Evolutionary conservation across 495 filamentous ascomycete genomes (phyloP).

Genomic region (Hypoxylon fragiforme): DNA sequence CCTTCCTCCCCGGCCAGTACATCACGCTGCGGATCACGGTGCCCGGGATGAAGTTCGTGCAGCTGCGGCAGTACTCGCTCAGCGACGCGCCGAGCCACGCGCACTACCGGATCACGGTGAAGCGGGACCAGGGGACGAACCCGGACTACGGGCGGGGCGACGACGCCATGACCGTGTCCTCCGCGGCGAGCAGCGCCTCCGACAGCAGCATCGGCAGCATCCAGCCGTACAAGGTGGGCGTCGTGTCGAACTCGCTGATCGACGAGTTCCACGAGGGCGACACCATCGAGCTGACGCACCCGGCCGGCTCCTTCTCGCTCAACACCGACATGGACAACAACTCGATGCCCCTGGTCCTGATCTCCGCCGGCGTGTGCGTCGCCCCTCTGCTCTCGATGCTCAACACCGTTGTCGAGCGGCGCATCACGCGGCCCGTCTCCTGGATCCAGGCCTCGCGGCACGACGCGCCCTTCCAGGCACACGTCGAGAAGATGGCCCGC

Average conservation of each 20-base stretch:
- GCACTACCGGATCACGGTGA: conserved; percentile 72
- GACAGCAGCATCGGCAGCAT: conserved; percentile 39
- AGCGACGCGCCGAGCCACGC: conserved; percentile 60
- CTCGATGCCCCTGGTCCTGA: conserved; percentile 61
- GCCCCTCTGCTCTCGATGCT: conserved; percentile 70
- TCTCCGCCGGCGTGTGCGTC: conserved; percentile 70
- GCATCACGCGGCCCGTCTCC: conserved; percentile 54
- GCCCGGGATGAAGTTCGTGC: conserved; percentile 59
- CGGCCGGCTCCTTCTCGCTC: conserved; percentile 70
- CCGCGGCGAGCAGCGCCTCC: conserved; percentile 37
- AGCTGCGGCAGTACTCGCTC: conserved; percentile 73
- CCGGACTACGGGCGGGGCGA: conserved; percentile 21
- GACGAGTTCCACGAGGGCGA: conserved; percentile 62
- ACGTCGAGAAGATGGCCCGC: conserved; percentile 53
- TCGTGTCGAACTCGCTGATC: conserved; percentile 72
- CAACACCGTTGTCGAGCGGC: conserved; percentile 51
- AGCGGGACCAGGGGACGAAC: conserved; percentile 58
- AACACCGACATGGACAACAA: conserved; percentile 46
- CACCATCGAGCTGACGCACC: conserved; percentile 65
- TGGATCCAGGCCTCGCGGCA: conserved; percentile 67
- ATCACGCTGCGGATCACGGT: conserved; percentile 63
- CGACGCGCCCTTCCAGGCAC: conserved; percentile 56
- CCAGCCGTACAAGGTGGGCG: conserved; percentile 49
- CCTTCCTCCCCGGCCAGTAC: conserved; percentile 71
- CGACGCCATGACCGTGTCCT: conserved; percentile 33